Evolutionary conservation across 2,329 filamentous ascomycete genomes (phyloP), one percentile per base, ranked within the genome.

Genomic region (Cytospora piceicola): DNA sequence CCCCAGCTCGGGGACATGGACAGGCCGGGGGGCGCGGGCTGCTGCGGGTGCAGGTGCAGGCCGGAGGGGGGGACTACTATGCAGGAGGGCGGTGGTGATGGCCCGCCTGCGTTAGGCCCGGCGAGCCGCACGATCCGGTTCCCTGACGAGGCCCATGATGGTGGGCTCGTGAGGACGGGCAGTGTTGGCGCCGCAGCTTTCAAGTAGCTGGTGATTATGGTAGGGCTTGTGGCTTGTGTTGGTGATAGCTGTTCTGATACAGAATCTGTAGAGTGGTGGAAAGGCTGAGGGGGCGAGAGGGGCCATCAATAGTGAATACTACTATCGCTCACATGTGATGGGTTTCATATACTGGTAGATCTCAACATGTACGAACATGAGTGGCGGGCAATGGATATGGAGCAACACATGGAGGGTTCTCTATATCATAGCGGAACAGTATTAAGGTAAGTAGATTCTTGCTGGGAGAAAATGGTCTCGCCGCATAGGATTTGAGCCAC

Each of bases 91-190:
- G 24, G 22, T 27, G 30, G 27, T 51, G 9, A n/a, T 6, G 3
- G 15, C n/a, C 39, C 30, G 15, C 62, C 70, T 55, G 61, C 68
- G 36, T 68, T 69, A 17, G 66, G 59, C 32, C 61, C 65, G 15
- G 69, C 71, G 22, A 70, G 71, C 36, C 76, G 80, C 66, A 78
- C 77, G 20, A 80, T 83, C 67, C 77, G 79, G 5, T 82, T 83
- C 63, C 78, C 79, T 5, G 80, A 82, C 68, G 81, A 80, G 65
- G 57, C 67, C 52, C 57, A 54, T 27, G 63, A 63, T 54, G 17
- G 20, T 12, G 42, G 46, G 24, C 1, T 1, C 20, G 32, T n/a
- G 30, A 51, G 52, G 6, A 9, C 9, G 27, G n/a, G 24, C 15
- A 27, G 15, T 34, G 51, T 11, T 51, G 27, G 15, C 42, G 52